A percentile compares a stretch with the other conserved stretches of the same genome.
Evolutionary conservation across 495 filamentous ascomycete species (phyloP).

Genomic region (Pyronema domesticum): DNA sequence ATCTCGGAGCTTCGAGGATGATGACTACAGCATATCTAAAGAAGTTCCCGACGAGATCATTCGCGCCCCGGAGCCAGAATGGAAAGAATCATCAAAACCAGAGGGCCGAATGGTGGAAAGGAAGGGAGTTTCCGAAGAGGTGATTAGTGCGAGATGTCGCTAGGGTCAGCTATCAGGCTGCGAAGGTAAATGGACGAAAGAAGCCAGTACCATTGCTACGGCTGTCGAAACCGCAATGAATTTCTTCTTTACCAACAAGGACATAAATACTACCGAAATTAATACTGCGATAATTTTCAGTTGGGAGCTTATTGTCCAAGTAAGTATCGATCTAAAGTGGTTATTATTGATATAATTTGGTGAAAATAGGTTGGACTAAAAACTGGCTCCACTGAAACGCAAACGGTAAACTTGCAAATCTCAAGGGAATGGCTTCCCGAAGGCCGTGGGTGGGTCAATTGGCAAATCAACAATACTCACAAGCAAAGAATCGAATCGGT

Average conservation of each 20-base stretch:
- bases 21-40: too few relatives aligned
- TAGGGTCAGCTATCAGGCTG: constrained; percentile 5
- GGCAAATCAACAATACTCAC: constrained; percentile 4
- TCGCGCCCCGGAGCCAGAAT: too few relatives aligned
- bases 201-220: background rate
- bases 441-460: constrained; percentile 8
- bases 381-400: too few relatives aligned
- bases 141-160: constrained; percentile 5
- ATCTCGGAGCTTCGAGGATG: constrained; percentile 1
- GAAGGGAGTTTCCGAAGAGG: too few relatives aligned
- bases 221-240: constrained; percentile 10
- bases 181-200: constrained; percentile 3
- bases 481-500: constrained; percentile 11
- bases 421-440: constrained; percentile 1
- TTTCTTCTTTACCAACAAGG: constrained; percentile 1
- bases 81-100: too few relatives aligned
- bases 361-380: too few relatives aligned
- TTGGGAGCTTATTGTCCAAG: constrained; percentile 8
- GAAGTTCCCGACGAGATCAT: too few relatives aligned
- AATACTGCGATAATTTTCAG: background rate
- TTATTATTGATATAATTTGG: too few relatives aligned
- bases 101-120: too few relatives aligned
- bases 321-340: too few relatives aligned
- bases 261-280: background rate
- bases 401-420: background rate